Conservation (phyloP, 2,329 filamentous ascomycete genomes). For the Pezicula neosporulosa region DNA sequence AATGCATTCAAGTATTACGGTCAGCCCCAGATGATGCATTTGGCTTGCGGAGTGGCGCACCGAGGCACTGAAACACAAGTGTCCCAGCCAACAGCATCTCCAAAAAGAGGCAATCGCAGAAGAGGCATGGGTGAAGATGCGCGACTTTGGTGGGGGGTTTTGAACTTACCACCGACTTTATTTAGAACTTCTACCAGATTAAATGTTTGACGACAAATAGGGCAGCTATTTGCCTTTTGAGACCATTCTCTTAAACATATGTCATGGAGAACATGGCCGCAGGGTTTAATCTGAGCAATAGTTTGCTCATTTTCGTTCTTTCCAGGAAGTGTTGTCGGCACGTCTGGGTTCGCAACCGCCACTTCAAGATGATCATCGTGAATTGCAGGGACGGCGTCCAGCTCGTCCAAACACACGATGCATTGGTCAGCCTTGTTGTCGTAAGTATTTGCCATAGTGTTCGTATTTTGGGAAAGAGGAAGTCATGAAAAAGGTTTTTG, state of each 20-base stretch:
- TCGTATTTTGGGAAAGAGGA: slow-evolving; percentile 11
- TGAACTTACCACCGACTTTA: slow-evolving; percentile 69
- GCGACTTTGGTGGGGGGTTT: neutral
- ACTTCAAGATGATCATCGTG: slow-evolving; percentile 17
- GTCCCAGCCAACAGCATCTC: no score
- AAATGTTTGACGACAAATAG: slow-evolving; percentile 90
- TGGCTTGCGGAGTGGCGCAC: no score
- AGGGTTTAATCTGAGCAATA: slow-evolving; percentile 65
- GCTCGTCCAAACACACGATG: slow-evolving; percentile 65
- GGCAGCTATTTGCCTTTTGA: slow-evolving; percentile 94
- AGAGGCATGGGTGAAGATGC: slow-evolving; percentile 7
- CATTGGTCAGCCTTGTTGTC: slow-evolving; percentile 55
- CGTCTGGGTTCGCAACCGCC: slow-evolving; percentile 12
- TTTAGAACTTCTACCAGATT: slow-evolving; percentile 84
- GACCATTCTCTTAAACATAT: slow-evolving; percentile 92
- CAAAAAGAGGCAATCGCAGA: neutral
- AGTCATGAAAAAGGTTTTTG: slow-evolving; percentile 21
- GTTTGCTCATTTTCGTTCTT: slow-evolving; percentile 13
- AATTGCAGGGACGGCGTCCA: slow-evolving; percentile 31
- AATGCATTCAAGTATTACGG: neutral
- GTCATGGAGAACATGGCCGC: slow-evolving; percentile 90
- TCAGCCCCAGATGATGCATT: no score
- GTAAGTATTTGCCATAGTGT: slow-evolving; percentile 14
- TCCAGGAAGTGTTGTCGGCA: slow-evolving; percentile 20
- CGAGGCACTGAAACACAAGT: no score